A percentile compares a stretch with the other conserved stretches of the same genome.
Conservation (phyloP, 106 monocot species). For the Allium sativum region DNA sequence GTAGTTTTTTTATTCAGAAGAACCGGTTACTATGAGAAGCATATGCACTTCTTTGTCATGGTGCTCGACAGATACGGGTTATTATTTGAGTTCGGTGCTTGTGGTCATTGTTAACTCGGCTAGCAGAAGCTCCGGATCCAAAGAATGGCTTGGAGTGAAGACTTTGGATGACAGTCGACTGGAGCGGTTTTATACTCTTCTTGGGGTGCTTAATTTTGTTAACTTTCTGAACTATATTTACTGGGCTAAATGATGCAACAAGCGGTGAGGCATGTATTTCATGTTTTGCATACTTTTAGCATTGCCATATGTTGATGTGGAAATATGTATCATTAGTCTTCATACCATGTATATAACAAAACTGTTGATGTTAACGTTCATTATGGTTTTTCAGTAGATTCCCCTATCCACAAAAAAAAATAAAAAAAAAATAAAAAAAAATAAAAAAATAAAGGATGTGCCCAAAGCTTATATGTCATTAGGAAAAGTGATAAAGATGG, state of each 20-base stretch:
- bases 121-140: neutral
- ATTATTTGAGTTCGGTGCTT: conserved; percentile 21
- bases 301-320: no score
- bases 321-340: no score
- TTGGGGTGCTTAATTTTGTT: conserved; percentile 15
- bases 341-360: no score
- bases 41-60: conserved; percentile 14
- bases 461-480: no score
- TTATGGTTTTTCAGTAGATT: no score
- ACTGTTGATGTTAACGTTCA: no score
- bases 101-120: conserved; percentile 11
- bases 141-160: conserved; percentile 11
- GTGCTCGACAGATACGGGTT: conserved; percentile 22
- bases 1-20: conserved; percentile 26
- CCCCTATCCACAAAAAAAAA: no score
- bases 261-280: no score
- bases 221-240: conserved; percentile 18
- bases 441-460: no score
- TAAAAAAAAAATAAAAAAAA: no score
- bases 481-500: no score
- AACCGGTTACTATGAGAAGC: conserved; percentile 12
- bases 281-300: no score
- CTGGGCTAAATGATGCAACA: conserved; percentile 9
- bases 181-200: conserved; percentile 17
- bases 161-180: conserved; percentile 6